A percentile compares a stretch with the other conserved stretches of the same genome.
phyloP scores from a whole-genome alignment of 164 flowering plant species.

The Brasenia schreberi region DNA sequence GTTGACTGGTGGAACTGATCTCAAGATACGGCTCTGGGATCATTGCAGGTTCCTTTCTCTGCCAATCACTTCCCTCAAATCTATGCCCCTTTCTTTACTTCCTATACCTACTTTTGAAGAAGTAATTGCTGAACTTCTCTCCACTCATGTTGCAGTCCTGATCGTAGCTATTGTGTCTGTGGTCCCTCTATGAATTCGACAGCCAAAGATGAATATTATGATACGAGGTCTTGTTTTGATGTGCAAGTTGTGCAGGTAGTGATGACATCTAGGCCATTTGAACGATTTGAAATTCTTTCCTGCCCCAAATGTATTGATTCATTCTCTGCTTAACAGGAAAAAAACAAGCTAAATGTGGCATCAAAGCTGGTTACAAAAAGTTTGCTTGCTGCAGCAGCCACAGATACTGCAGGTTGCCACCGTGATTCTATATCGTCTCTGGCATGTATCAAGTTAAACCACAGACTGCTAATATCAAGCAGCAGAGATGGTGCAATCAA shows the following conservation, averaged over 20 bases:
- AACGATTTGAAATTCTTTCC: neutral
- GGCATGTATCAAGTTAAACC: constrained; percentile 84
- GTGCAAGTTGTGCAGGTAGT: constrained; percentile 91
- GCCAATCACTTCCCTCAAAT: neutral
- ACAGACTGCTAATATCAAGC: constrained; percentile 80
- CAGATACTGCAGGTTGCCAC: constrained; percentile 89
- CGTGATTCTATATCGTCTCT: constrained; percentile 72
- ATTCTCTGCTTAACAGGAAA: constrained; percentile 40
- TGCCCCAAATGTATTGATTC: neutral
- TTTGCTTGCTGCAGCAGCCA: constrained; percentile 72
- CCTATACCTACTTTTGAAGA: neutral
- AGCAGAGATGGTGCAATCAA: constrained; percentile 95
- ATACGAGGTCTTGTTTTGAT: constrained; percentile 65
- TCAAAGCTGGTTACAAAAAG: constrained; percentile 57
- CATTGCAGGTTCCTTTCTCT: constrained; percentile 50
- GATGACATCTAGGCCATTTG: neutral
- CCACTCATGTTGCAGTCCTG: constrained; percentile 52
- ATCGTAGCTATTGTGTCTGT: constrained; percentile 69
- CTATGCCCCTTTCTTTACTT: neutral
- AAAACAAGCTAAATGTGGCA: constrained; percentile 39
- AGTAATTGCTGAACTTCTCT: neutral
- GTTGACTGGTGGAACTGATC: constrained; percentile 46
- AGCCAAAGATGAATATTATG: constrained; percentile 66
- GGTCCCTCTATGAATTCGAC: constrained; percentile 62
- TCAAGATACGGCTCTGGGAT: constrained; percentile 63